phyloP scores from a whole-genome alignment of 176 grass and related monocot species.

The Coix lacrymajobi region DNA sequence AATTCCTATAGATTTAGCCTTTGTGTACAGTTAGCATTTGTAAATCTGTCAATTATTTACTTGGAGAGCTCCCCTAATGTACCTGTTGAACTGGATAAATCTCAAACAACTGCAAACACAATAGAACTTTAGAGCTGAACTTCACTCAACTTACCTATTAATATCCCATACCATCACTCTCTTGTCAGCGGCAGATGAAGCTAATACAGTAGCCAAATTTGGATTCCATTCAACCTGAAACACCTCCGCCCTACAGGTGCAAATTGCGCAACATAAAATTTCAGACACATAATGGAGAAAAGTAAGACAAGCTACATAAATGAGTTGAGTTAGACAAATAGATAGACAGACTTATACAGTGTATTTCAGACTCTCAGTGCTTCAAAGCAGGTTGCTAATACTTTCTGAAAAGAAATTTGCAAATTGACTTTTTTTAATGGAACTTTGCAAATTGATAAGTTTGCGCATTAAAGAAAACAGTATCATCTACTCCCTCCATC shows the following conservation, averaged over 20 bases:
- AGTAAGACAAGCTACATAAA: not conserved
- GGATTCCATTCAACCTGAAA: slow-evolving; percentile 99
- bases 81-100: not conserved
- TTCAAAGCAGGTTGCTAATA: not conserved
- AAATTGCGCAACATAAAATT: slow-evolving; percentile 18
- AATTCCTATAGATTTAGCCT: not conserved
- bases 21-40: not conserved
- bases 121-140: not conserved
- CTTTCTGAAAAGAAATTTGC: not conserved
- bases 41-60: not conserved
- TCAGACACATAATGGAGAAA: not conserved
- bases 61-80: not conserved
- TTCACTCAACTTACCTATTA: slow-evolving; percentile 45
- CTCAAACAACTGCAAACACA: not conserved
- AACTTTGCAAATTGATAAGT: not conserved
- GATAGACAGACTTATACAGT: not conserved
- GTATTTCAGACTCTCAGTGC: not conserved
- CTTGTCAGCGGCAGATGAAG: slow-evolving; percentile 76
- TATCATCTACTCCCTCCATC: no score
- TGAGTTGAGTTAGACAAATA: not conserved
- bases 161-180: slow-evolving; percentile 87
- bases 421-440: not conserved
- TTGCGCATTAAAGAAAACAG: not conserved
- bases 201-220: slow-evolving; percentile 79
- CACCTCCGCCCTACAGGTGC: slow-evolving; percentile 55